Percentiles rank a stretch among this genome's conserved stretches.
These are phyloP conservation scores for Tuber brumale DNA, from an alignment of 495 filamentous ascomycete species.

Conservation along the genomic window DNA sequence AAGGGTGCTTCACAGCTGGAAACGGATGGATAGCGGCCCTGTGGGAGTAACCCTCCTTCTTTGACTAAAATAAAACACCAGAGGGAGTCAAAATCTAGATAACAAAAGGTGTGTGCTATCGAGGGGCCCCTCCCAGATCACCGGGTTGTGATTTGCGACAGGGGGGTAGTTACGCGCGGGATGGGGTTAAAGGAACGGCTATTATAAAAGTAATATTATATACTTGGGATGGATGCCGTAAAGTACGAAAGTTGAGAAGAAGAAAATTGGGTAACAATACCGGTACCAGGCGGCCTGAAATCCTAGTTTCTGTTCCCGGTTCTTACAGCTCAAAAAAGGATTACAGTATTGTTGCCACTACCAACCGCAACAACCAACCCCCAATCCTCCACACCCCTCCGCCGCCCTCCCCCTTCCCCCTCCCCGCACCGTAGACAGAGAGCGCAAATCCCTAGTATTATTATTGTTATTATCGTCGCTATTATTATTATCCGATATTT, in stretches of 20 bases:
- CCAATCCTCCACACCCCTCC: slow-evolving; percentile 2
- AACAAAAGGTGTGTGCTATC: slow-evolving; percentile 33
- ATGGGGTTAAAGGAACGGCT: slow-evolving; percentile 33
- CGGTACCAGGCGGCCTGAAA: slow-evolving; percentile 13
- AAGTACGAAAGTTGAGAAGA: not conserved
- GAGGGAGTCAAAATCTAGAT: slow-evolving; percentile 22
- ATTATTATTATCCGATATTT: slow-evolving; percentile 27
- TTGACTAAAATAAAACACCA: slow-evolving; percentile 20
- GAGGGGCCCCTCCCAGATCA: slow-evolving; percentile 25
- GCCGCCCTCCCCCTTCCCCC: slow-evolving; percentile 8
- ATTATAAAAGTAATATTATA: slow-evolving; percentile 23
- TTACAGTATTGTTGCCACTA: slow-evolving; percentile 9
- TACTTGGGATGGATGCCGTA: not conserved
- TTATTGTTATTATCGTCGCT: not conserved
- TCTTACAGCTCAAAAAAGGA: not conserved
- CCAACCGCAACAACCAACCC: slow-evolving; percentile 37
- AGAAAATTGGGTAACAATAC: slow-evolving; percentile 13
- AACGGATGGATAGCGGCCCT: slow-evolving; percentile 4
- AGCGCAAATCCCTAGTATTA: not conserved
- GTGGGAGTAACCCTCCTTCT: slow-evolving; percentile 13
- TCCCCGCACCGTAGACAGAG: slow-evolving; percentile 27
- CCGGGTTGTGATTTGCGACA: slow-evolving; percentile 35
- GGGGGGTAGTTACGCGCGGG: slow-evolving; percentile 29
- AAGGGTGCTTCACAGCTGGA: not conserved
- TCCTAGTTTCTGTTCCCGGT: slow-evolving; percentile 24